Conservation (phyloP, 768 basidiomycete genomes). For the Scleroderma citrinum region DNA sequence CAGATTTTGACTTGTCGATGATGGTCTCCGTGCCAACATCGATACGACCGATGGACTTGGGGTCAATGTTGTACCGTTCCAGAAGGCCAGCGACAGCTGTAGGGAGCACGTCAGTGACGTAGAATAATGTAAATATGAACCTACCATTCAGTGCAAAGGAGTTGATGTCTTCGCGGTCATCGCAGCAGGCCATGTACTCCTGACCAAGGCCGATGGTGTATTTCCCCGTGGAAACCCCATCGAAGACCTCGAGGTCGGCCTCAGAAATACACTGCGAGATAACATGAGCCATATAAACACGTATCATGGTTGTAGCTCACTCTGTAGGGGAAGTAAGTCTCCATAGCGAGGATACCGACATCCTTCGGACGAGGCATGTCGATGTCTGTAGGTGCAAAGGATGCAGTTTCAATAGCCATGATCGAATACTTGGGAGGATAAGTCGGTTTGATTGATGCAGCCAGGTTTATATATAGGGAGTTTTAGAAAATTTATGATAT, state of each 20-base stretch:
- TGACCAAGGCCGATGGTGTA: constrained; percentile 99
- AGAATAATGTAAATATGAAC: constrained; percentile 16
- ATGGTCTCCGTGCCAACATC: constrained; percentile 99
- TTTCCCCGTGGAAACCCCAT: constrained; percentile 91
- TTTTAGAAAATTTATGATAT: constrained; percentile 24
- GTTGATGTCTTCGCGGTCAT: constrained; percentile 99
- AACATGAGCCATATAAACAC: constrained; percentile 4
- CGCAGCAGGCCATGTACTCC: constrained; percentile 97
- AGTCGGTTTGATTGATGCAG: too few species aligned
- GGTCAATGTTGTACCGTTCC: constrained; percentile 93
- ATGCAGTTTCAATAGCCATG: constrained; percentile 19
- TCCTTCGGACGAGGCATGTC: constrained; percentile 67
- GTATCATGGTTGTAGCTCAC: constrained; percentile 40
- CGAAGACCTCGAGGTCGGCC: constrained; percentile 88
- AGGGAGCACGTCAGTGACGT: neutral
- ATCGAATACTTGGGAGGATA: neutral
- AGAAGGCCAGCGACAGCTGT: constrained; percentile 85
- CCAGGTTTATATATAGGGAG: neutral
- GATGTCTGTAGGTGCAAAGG: constrained; percentile 7
- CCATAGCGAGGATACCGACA: constrained; percentile 90
- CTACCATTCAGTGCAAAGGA: constrained; percentile 91
- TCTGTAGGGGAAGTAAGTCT: constrained; percentile 91
- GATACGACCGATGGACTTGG: constrained; percentile 92
- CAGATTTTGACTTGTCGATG: constrained; percentile 99
- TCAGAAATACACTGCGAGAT: constrained; percentile 82